A percentile compares a stretch with the other conserved stretches of the same genome.
These are phyloP conservation scores for Rhododendron griersonianum DNA, from an alignment of 148 eudicot species.

Conservation along the genomic window DNA sequence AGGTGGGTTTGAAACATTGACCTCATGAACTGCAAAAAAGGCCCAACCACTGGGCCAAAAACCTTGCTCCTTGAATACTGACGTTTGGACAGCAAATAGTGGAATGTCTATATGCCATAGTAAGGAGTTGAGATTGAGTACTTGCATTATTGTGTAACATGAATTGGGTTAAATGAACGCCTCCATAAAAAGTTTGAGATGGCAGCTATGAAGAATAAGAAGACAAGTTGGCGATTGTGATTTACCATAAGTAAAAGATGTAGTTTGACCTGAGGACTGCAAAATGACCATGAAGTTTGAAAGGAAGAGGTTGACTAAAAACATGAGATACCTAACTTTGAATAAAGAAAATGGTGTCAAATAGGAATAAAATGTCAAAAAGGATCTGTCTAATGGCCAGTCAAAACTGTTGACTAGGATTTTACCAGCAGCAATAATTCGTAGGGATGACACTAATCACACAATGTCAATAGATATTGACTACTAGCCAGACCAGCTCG, in stretches of 20 bases:
- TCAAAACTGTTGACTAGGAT: background rate
- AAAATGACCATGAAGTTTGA: background rate
- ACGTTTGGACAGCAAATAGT: background rate
- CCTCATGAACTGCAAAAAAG: background rate
- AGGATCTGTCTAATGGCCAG: background rate
- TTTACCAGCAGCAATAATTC: background rate
- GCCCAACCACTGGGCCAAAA: background rate
- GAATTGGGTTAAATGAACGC: background rate
- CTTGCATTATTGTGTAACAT: background rate
- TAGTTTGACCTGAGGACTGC: background rate
- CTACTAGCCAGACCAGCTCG: background rate
- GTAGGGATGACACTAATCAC: background rate
- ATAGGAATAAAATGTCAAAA: background rate
- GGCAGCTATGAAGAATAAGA: background rate
- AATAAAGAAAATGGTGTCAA: background rate
- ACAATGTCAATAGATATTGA: background rate
- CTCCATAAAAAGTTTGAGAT: background rate
- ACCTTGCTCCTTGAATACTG: background rate
- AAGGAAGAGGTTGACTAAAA: background rate
- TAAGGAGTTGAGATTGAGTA: background rate
- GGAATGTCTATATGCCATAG: background rate
- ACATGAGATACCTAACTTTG: background rate
- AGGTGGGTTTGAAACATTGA: background rate
- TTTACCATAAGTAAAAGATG: background rate
- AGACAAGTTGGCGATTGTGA: background rate